Evolutionary conservation across 305 asterid species (phyloP).

Genomic region (Fraxinus velutina): DNA sequence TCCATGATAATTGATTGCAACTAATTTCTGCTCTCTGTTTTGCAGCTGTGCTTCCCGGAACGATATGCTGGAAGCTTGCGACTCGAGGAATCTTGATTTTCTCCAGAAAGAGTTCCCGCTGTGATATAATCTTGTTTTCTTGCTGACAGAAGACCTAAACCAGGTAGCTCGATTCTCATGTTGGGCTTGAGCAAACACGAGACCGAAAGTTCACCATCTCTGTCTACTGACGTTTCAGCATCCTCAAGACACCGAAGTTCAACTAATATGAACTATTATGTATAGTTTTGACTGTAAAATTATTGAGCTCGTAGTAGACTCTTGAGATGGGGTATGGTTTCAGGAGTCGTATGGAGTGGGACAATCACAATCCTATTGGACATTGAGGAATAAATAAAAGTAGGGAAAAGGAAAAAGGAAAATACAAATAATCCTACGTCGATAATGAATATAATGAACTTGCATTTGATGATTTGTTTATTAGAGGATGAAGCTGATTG

Average conservation of each 20-base stretch:
- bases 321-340: not conserved
- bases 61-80: constrained; percentile 94
- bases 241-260: not conserved
- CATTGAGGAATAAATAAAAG: not conserved
- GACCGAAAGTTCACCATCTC: not conserved
- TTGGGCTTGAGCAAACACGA: not conserved
- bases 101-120: constrained; percentile 63
- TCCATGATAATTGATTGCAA: constrained; percentile 4
- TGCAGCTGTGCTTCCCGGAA: constrained; percentile 84
- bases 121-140: constrained; percentile 17
- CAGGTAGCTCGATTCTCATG: not conserved
- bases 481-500: not conserved
- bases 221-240: not conserved
- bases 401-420: not conserved
- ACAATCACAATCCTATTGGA: not conserved
- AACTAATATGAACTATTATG: not conserved
- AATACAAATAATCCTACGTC: not conserved
- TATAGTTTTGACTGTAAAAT: not conserved
- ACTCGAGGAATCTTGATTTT: constrained; percentile 61
- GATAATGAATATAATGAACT: not conserved
- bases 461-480: not conserved
- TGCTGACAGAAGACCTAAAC: not conserved
- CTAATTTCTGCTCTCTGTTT: constrained; percentile 10
- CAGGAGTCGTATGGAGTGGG: not conserved
- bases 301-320: not conserved